Base-by-base conservation (phyloP, 2,329 filamentous ascomycete species). In the Graphilbum fragrans region DNA sequence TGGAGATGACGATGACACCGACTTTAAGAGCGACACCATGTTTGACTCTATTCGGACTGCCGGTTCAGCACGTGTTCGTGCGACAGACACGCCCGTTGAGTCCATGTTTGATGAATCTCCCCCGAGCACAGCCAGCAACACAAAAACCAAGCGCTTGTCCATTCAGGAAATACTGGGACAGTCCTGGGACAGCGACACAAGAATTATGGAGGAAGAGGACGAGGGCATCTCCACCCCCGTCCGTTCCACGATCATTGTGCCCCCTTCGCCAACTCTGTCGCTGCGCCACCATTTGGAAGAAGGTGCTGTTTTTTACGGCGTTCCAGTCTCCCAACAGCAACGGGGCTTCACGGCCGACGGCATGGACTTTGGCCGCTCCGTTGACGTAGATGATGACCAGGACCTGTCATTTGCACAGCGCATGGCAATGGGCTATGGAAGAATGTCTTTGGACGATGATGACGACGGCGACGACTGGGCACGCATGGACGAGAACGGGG, bases 71-170 rank as follows among this genome's bases (percentile, higher is more conserved):
- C 81, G 78, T 47, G 69, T 73, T 41, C 74, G 78, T 45, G 74
- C 76, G 27, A 70, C 77, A 37, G 77, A 85, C 54, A 82, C 80
- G 22, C 81, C 82, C 16, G 64, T 87, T 38, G 82, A 87, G 53
- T 84, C 77, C 20, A 83, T 87, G 66, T 88, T 87, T 58, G 82
- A 88, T 59, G 83, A 88, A 51, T 85, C 82, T 14, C 81, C 80
- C 29, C 73, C 76, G 8, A 73, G 70, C 53, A 70, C 72, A 1
- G 67, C 69, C 17, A 64, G 67, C 41, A 70, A 70, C 49, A 54
- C 50, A 49, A 75, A 67, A 53, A 62, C 66, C 3, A 76, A 74
- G 50, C 64, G 73, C 21, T 54, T 74, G 11, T 76, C 73, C 1
- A 73, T 77, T 31, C 73, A 77, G 37, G 73, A 76, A 48, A 75